Percentiles rank a stretch among this genome's conserved stretches.
phyloP scores from a whole-genome alignment of 768 basidiomycete species.

The Hydnomerulius pinastri region DNA sequence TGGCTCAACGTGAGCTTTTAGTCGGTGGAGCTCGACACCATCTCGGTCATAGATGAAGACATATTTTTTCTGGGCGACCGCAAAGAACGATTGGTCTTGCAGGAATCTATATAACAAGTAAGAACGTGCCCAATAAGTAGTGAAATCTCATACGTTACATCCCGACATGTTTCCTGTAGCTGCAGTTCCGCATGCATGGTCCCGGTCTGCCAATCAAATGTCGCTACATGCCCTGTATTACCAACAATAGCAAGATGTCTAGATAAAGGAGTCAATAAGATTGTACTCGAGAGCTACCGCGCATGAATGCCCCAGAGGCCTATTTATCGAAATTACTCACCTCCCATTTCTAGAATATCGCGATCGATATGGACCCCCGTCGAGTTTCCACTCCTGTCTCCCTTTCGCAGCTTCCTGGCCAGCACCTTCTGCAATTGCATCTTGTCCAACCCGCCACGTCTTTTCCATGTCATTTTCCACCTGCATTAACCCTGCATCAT shows the following conservation, averaged over 20 bases:
- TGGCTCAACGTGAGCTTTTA: conserved; percentile 85
- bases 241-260: conserved; percentile 90
- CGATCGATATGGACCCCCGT: conserved; percentile 82
- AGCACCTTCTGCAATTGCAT: conserved; percentile 66
- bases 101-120: conserved; percentile 60
- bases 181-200: conserved; percentile 86
- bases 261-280: background rate
- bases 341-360: conserved; percentile 92
- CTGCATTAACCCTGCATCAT: conserved; percentile 72
- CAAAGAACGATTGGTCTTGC: conserved; percentile 90
- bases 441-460: conserved; percentile 88
- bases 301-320: background rate
- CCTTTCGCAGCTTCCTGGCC: conserved; percentile 78
- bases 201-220: conserved; percentile 92
- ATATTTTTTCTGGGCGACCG: conserved; percentile 95
- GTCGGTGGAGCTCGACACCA: conserved; percentile 88
- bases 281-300: background rate
- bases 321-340: conserved; percentile 40
- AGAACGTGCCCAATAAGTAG: background rate
- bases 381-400: conserved; percentile 75
- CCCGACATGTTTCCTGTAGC: conserved; percentile 85
- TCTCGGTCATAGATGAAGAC: conserved; percentile 94
- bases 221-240: conserved; percentile 81
- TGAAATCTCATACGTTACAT: conserved; percentile 71
- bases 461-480: conserved; percentile 79